A percentile compares a stretch with the other conserved stretches of the same genome.
Conservation (phyloP, 768 basidiomycete genomes). For the Leccinellum luteum region DNA sequence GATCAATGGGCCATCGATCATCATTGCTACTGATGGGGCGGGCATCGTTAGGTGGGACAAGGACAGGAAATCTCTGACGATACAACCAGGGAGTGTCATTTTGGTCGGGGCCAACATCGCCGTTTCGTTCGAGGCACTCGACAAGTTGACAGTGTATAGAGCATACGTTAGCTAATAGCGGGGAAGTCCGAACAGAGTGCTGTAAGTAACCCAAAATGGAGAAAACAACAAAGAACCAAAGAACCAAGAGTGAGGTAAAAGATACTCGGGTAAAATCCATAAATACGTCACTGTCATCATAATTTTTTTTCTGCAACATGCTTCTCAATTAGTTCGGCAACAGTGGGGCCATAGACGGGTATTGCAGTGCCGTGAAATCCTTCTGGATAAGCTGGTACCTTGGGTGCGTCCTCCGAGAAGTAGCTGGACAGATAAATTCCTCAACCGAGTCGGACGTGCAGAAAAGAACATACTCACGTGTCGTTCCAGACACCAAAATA, state of each 20-base stretch:
- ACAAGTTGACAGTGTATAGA: constrained; percentile 25
- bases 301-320: constrained; percentile 40
- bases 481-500: constrained; percentile 84
- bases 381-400: constrained; percentile 63
- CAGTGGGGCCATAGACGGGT: constrained; percentile 62
- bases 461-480: constrained; percentile 42
- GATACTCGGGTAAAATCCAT: background rate
- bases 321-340: constrained; percentile 73
- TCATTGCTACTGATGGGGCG: constrained; percentile 68
- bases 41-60: constrained; percentile 55
- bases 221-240: background rate
- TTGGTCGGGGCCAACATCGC: constrained; percentile 76
- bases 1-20: constrained; percentile 82
- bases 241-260: background rate
- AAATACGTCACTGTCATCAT: background rate
- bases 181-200: background rate
- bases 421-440: constrained; percentile 10
- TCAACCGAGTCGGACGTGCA: background rate
- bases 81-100: constrained; percentile 68
- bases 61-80: constrained; percentile 35
- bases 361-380: constrained; percentile 83
- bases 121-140: constrained; percentile 45
- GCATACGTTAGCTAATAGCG: constrained; percentile 28
- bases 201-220: background rate
- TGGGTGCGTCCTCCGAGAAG: constrained; percentile 37